Conservation (phyloP, 306 rosid species). For the Trifolium dubium region DNA sequence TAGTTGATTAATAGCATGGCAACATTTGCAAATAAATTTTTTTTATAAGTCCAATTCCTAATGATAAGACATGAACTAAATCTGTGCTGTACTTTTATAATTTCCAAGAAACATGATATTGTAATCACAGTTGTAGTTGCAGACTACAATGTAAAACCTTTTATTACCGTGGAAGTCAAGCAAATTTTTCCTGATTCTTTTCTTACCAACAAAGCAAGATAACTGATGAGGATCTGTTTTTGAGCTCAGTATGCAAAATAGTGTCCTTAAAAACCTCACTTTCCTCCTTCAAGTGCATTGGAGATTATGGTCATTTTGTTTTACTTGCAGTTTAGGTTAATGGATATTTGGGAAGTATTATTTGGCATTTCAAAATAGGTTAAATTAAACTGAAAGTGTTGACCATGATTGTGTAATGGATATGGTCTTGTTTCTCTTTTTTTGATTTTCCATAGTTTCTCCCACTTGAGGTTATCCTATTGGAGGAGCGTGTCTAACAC, state of each 20-base stretch:
- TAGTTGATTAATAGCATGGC: slow-evolving; percentile 7
- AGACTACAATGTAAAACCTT: neutral
- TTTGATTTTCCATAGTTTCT: no score
- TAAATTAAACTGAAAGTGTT: neutral
- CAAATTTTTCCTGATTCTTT: neutral
- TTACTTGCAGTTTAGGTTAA: neutral
- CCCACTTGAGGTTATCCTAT: no score
- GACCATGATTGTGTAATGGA: neutral
- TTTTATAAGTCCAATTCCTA: neutral
- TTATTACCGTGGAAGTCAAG: neutral
- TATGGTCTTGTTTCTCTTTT: neutral
- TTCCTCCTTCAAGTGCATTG: neutral
- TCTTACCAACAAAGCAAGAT: neutral
- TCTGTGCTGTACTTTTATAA: slow-evolving; percentile 11
- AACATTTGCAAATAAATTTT: slow-evolving; percentile 21
- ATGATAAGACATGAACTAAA: slow-evolving; percentile 1
- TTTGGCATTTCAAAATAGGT: neutral
- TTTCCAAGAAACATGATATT: neutral
- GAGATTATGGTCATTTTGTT: neutral
- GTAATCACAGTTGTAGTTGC: neutral
- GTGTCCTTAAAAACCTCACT: neutral
- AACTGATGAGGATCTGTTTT: neutral
- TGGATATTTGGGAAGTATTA: neutral
- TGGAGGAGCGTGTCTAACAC: no score
- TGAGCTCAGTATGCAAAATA: neutral